These are phyloP conservation scores for Corynespora cassiicola DNA, from an alignment of 2,329 filamentous ascomycete genomes.

Conservation along the genomic window DNA sequence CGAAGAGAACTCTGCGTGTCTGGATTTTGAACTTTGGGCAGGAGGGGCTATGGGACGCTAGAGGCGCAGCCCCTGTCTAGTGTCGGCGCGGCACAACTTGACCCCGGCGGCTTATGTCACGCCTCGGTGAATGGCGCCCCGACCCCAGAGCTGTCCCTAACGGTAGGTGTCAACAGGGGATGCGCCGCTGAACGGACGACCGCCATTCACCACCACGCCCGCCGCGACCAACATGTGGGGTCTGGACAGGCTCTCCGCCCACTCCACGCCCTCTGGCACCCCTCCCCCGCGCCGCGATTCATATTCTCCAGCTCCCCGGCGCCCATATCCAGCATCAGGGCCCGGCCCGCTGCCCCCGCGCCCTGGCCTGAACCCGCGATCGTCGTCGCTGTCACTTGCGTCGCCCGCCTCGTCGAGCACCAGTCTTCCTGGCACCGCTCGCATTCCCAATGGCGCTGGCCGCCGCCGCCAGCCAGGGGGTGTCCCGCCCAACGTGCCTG, in stretches of 20 bases:
- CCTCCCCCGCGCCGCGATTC: slow-evolving; percentile 69
- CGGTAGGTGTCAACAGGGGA: too few species aligned
- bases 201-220: neutral
- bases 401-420: slow-evolving; percentile 76
- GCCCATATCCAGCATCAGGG: slow-evolving; percentile 71
- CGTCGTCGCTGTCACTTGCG: slow-evolving; percentile 79
- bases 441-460: slow-evolving; percentile 71
- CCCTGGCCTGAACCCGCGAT: slow-evolving; percentile 71
- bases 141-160: neutral
- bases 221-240: slow-evolving; percentile 71
- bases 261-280: slow-evolving; percentile 69
- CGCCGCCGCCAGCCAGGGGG: slow-evolving; percentile 65
- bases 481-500: slow-evolving; percentile 62
- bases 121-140: neutral
- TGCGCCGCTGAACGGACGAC: slow-evolving; percentile 5
- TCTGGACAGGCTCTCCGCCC: slow-evolving; percentile 81
- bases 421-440: slow-evolving; percentile 72
- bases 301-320: slow-evolving; percentile 74
- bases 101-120: slow-evolving; percentile 8
- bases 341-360: slow-evolving; percentile 73
- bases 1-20: slow-evolving; percentile 40
- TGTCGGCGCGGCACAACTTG: slow-evolving; percentile 27
- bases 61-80: slow-evolving; percentile 23
- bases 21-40: slow-evolving; percentile 41
- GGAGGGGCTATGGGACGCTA: slow-evolving; percentile 36